Base-by-base conservation (phyloP, 106 monocot species). In the Acorus calamus region DNA sequence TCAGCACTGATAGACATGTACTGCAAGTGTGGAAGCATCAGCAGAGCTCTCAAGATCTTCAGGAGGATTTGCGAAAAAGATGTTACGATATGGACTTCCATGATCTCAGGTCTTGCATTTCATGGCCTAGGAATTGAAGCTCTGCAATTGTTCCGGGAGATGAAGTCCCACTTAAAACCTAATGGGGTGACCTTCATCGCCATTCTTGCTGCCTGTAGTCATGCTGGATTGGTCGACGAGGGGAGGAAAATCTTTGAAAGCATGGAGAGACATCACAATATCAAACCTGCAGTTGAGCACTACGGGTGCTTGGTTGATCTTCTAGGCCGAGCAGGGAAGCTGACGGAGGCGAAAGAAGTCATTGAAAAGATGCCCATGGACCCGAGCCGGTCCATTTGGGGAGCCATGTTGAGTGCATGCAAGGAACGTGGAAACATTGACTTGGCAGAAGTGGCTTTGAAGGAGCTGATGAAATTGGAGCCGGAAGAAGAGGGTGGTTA, bases 1-100 rank as follows among this genome's bases (percentile, higher is more conserved):
- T 82, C 89, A 12, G 85, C 82, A 12, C 44, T 85, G 54, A 73
- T 89, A 55, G 82, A 89, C 60, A 89, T 89, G 89, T 89, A 89
- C 52, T 73, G 66, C 63, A 85, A 82, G 55, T 89, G 85, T 73
- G 85, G 89, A n/a, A 85, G 72, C 53, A 58, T 82, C 47, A 63
- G 73, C 12, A 75, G 50, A 50, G 60, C 79, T 60, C 66, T 57
- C 55, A 1, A 9, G 42, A 60, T 82, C 41, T 85, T 82, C 44
- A n/a, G 71, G 46, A 72, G 60, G 57, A 57, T 80, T 2, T n/a
- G 60, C 48, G 12, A 66, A 45, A 85, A 68, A 67, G 89, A 85
- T 69, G 53, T 85, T 44, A 50, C 79, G 0, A 1, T 78, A 5
- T 89, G 89, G 89, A 85, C 82, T 4, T 67, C 82, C 6, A 75